phyloP scores from a whole-genome alignment of 148 eudicot species.

The Nyssa sinensis region DNA sequence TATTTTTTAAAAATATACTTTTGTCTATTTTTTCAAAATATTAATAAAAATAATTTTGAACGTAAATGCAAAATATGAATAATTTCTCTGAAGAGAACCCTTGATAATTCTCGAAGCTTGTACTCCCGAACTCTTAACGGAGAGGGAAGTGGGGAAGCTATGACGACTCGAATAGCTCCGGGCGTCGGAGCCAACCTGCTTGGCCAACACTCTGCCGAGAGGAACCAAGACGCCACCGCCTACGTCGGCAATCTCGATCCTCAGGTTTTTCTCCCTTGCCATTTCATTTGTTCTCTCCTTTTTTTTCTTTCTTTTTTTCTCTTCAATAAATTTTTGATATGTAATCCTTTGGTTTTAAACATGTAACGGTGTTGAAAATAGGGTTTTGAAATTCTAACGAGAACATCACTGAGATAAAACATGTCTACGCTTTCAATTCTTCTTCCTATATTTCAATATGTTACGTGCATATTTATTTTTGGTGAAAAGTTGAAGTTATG shows the following conservation, averaged over 20 bases:
- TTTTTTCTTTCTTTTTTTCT: background rate
- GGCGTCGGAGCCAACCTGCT: slow-evolving; percentile 93
- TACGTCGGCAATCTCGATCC: slow-evolving; percentile 92
- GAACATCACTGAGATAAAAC: background rate
- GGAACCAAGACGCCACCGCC: slow-evolving; percentile 97
- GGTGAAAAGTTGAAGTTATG: background rate
- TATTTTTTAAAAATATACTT: too few species aligned
- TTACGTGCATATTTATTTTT: background rate
- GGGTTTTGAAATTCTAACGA: slow-evolving; percentile 1
- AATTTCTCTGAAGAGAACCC: too few species aligned
- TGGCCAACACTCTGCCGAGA: slow-evolving; percentile 93
- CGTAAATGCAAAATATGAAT: too few species aligned
- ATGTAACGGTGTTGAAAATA: background rate
- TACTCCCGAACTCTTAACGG: too few species aligned
- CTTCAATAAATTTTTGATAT: too few species aligned
- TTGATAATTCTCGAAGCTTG: too few species aligned
- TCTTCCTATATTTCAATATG: too few species aligned
- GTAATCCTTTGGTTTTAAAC: background rate
- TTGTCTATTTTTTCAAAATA: too few species aligned
- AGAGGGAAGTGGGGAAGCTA: slow-evolving; percentile 18
- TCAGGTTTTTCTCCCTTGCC: slow-evolving; percentile 42
- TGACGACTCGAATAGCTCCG: slow-evolving; percentile 95
- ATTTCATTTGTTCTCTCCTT: too few species aligned
- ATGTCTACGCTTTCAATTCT: background rate
- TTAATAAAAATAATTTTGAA: too few species aligned